Base-by-base conservation (phyloP, 2,329 filamentous ascomycete genomes). In the Alternaria atra region DNA sequence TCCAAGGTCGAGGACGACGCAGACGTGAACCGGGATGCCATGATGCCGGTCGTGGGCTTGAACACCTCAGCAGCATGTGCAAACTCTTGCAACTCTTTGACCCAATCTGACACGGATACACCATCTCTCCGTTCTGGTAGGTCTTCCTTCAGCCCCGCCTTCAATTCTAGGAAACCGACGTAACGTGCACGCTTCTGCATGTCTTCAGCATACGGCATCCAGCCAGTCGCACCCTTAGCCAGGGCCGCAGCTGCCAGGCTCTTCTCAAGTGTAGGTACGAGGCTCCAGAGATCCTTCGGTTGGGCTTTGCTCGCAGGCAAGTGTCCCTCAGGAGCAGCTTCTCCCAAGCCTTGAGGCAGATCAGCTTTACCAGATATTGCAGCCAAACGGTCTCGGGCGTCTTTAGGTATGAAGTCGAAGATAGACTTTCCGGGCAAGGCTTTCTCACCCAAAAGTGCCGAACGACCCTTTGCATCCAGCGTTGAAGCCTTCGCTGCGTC, bases 21-120 rank as follows among this genome's bases (percentile, higher is more conserved):
- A 8, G 87, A 87, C 0, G 93, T 97, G 76, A 99, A 99, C 0
- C 94, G 89, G 20, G 91, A 93, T 15, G 94, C 95, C 93, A 99
- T 98, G 64, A 92, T 85, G 0, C 93, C 93, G 2, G 91, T 92
- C 81, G 97, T 92, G 1, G 95, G 95, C 76, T 92, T 94, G 82
- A 98, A 99, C 20, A 98, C 89, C 68, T 88, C 83, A 0, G 90
- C 90, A 5, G 89, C 90, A 56, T 89, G 87, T 12, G 86, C 83
- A 72, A 97, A 97, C 72, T 99, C 89, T 46, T 85, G 83, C 55
- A 97, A 82, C 77, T 99, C 95, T 58, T 88, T 88, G 34, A 89
- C 78, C 89, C 92, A 97, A 52, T 95, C 92, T 40, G 93, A 89
- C 23, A 86, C 86, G 6, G 83, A 85, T 55, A 83, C 81, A 0